Evolutionary conservation across 805 yeast species (phyloP), one percentile per base, ranked within the genome.

Genomic region (Wickerhamomyces pijperi): DNA sequence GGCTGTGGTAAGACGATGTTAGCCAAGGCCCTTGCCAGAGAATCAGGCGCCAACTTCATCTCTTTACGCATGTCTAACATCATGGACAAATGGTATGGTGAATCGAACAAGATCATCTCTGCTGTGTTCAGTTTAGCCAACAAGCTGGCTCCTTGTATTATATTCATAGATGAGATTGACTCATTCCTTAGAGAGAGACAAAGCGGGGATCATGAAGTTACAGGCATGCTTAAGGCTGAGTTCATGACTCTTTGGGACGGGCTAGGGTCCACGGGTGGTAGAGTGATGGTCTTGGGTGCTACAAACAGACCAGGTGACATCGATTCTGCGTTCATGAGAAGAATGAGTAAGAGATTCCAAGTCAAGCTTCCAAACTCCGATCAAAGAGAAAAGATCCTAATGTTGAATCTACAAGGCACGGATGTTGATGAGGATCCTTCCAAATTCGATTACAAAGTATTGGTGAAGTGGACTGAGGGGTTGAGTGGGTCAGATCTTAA

Each of bases 201-300:
- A 16, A 72, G 85, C 1, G 67, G 69, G 36, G 98, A 90, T 60
- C 97, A 90, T 61, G 98, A 90, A 60, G 87, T 85, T n/a, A 87
- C 95, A 23, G 85, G 96, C 1, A 80, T 82, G 72, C 66, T 90
- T 45, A 90, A 90, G 60, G 95, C 97, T 1, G 97, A 90, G 59
- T 92, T 90, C 54, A 90, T 90, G 97, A 86, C 96, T 0, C 64
- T 90, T 37, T 90, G 97, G 97, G 98, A 90, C 58, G 98, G 98
- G 0, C 65, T 90, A 25, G 61, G 73, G 7, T 71, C 82, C 9
- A 8, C 18, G 7, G 74, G 78, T 42, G 94, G 95, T 2, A 68
- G 95, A 36, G 73, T 92, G 4, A 64, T 90, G 64, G 86, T 90
- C 2, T 71, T 90, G 50, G 98, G 97, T 3, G 97, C 97, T 9